These are phyloP conservation scores for Panicum miliaceum DNA, from an alignment of 176 grass and related monocot species.

Conservation along the genomic window DNA sequence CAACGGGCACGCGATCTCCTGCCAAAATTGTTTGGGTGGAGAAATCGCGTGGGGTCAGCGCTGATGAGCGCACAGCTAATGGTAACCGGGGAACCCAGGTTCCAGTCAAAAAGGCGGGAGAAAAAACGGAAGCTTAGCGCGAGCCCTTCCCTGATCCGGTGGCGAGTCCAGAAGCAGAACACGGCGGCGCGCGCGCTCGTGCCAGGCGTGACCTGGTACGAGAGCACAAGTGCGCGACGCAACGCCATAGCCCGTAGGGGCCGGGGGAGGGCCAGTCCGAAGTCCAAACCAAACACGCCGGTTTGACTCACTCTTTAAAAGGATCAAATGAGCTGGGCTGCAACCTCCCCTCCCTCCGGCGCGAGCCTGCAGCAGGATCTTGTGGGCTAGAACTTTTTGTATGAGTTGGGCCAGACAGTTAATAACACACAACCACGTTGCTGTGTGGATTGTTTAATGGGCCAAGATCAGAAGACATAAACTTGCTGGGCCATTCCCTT, in stretches of 20 bases:
- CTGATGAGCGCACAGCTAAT: neutral
- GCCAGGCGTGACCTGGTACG: neutral
- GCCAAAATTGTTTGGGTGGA: neutral
- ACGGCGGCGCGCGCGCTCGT: neutral
- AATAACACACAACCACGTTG: no score
- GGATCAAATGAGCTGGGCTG: neutral
- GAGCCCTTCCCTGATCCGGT: no score
- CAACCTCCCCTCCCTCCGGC: neutral
- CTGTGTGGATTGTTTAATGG: neutral
- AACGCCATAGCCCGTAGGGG: no score
- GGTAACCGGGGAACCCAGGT: no score
- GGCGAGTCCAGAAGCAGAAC: no score
- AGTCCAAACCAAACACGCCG: neutral
- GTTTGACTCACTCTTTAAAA: neutral
- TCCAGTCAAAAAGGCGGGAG: no score
- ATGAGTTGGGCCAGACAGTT: neutral
- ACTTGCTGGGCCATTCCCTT: neutral
- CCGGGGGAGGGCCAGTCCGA: no score
- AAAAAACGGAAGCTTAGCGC: no score
- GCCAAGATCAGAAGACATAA: neutral
- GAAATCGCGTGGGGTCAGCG: neutral
- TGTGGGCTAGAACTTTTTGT: neutral
- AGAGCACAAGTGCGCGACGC: neutral
- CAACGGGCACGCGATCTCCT: neutral
- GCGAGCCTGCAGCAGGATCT: neutral